Conservation (phyloP, 1,139 yeast genomes). For the Pichia norvegensis region DNA sequence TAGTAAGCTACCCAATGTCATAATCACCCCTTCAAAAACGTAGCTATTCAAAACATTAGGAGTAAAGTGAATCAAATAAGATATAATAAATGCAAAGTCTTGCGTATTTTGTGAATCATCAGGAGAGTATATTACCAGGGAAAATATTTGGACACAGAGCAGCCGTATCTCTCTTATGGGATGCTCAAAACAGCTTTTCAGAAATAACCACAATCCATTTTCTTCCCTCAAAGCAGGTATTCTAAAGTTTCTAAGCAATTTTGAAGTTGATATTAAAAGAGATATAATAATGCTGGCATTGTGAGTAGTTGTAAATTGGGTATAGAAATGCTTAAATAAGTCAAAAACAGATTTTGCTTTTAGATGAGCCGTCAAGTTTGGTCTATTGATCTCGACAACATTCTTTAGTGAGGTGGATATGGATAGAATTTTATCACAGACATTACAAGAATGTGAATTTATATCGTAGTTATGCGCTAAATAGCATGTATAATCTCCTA, state of each 20-base stretch:
- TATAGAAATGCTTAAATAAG: constrained; percentile 14
- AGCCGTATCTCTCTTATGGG: constrained; percentile 47
- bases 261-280: constrained; percentile 38
- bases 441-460: constrained; percentile 31
- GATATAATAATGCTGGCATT: constrained; percentile 32
- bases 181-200: constrained; percentile 26
- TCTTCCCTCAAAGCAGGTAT: constrained; percentile 30
- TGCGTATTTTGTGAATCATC: constrained; percentile 30
- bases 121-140: constrained; percentile 36
- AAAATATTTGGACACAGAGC: constrained; percentile 40
- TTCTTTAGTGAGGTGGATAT: constrained; percentile 19
- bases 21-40: constrained; percentile 55
- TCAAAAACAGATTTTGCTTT: neutral
- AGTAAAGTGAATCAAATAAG: constrained; percentile 32
- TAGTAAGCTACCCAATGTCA: constrained; percentile 56
- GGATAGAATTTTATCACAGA: constrained; percentile 32
- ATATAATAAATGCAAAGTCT: constrained; percentile 34
- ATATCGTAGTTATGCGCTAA: constrained; percentile 31
- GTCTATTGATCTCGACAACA: constrained; percentile 27
- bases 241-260: constrained; percentile 42
- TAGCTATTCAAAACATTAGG: constrained; percentile 29
- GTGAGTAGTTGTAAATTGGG: constrained; percentile 19
- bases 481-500: constrained; percentile 41
- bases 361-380: constrained; percentile 15
- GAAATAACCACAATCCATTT: constrained; percentile 25